Base-by-base conservation (phyloP, 2,329 filamentous ascomycete genomes). In the Fusarium dlaminii region DNA sequence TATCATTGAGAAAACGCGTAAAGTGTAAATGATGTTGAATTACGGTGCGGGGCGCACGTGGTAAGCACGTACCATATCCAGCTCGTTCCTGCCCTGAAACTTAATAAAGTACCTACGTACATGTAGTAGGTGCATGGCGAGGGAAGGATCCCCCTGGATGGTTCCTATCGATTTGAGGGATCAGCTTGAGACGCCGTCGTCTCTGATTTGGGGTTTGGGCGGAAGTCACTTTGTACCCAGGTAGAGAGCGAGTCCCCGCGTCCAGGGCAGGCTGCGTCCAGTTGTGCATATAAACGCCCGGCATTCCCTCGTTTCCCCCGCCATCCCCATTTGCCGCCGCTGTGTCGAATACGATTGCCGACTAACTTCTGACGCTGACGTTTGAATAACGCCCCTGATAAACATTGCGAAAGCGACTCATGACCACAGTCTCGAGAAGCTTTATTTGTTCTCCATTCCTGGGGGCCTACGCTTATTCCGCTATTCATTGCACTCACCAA, bases 271-370 rank as follows among this genome's bases (percentile, higher is more conserved):
- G 37, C 14, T 37, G 49, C 11, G 43, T 43, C 51, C 61, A 39
- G 24, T 37, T 80, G 80, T 81, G 83, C 84, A 87, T 86, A 86
- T 87, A 87, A 86, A 87, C 84, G 83, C 77, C 78, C 79, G 80
- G 76, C 79, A 81, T 83, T 85, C 84, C 84, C 84, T 82, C 63
- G 61, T 66, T 70, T 67, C 62, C 60, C 65, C 73, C 73, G 67
- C 76, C 63, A 69, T 69, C 73, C 64, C 75, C 65, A 70, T 70
- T 71, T 76, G 55, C 77, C 72, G 68, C 69, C 59, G 55, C 63
- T 64, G 66, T 76, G 66, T 68, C 63, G 42, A 75, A 69, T 70
- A 66, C 58, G 54, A 78, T 62, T 77, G 70, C 75, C 75, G 71
- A 65, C 67, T 76, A 66, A 49, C 40, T 57, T 24, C 52, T 59